A percentile compares a stretch with the other conserved stretches of the same genome.
Conservation (phyloP, 352 stramenopile genomes). For the Pythium brachiatum region DNA sequence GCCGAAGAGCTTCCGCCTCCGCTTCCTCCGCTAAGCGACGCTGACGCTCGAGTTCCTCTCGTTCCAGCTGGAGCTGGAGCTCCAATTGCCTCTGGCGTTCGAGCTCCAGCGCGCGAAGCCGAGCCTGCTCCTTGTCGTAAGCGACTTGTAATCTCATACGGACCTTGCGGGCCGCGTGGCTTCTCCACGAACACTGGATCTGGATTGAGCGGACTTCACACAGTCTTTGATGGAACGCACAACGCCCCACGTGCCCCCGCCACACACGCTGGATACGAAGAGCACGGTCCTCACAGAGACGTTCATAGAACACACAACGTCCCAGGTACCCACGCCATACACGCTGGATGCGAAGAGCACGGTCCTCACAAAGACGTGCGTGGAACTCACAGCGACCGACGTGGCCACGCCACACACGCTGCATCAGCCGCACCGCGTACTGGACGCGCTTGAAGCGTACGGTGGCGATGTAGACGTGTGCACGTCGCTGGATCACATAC, state of each 20-base stretch:
- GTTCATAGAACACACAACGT: constrained; percentile 28
- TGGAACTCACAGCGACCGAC: constrained; percentile 26
- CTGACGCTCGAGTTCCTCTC: constrained; percentile 32
- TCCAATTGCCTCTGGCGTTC: constrained; percentile 34
- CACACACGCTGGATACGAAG: constrained; percentile 41
- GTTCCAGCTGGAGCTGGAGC: constrained; percentile 33
- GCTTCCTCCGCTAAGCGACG: constrained; percentile 16
- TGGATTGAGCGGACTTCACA: constrained; percentile 35
- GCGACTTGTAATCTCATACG: constrained; percentile 27
- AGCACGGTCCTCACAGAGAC: constrained; percentile 40
- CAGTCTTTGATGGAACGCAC: constrained; percentile 27
- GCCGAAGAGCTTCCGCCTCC: constrained; percentile 8
- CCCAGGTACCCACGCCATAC: constrained; percentile 41
- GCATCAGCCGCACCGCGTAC: constrained; percentile 19
- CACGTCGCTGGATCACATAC: constrained; percentile 44
- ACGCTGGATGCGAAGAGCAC: constrained; percentile 54
- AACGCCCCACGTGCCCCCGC: constrained; percentile 39
- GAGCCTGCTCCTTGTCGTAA: constrained; percentile 34
- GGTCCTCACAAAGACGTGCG: constrained; percentile 29
- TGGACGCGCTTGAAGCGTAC: constrained; percentile 34
- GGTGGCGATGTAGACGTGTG: constrained; percentile 44
- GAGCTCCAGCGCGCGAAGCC: constrained; percentile 21
- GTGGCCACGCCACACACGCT: constrained; percentile 39
- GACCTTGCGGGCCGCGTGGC: constrained; percentile 38
- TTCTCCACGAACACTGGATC: constrained; percentile 46